Percentiles rank a stretch among this genome's conserved stretches.
These are phyloP conservation scores for Solanum pennellii DNA, from an alignment of 257 asterid genomes.

Conservation along the genomic window DNA sequence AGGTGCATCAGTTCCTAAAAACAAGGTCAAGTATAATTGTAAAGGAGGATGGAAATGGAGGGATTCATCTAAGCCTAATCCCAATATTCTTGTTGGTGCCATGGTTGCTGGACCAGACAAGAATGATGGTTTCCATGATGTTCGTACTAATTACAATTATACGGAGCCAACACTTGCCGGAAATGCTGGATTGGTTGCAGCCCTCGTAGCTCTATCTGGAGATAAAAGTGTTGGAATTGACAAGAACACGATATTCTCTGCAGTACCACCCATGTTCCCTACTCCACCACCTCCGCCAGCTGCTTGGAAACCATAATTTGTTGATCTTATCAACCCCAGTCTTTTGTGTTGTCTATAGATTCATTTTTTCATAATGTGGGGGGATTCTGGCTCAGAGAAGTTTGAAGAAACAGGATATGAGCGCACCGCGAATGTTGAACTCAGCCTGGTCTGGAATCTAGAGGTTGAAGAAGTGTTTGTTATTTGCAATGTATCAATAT, in stretches of 20 bases:
- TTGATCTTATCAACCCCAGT: not conserved
- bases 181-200: slow-evolving; percentile 92
- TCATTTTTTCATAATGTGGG: slow-evolving; percentile 10
- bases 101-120: slow-evolving; percentile 98
- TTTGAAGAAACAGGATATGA: not conserved
- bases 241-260: slow-evolving; percentile 87
- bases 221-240: slow-evolving; percentile 40
- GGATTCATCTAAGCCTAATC: slow-evolving; percentile 64
- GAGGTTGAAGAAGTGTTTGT: not conserved
- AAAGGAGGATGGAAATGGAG: slow-evolving; percentile 97
- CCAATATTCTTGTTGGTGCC: slow-evolving; percentile 71
- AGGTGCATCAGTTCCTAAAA: slow-evolving; percentile 88
- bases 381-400: not conserved
- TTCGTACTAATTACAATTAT: slow-evolving; percentile 76
- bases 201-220: slow-evolving; percentile 83
- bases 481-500: not conserved
- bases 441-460: not conserved
- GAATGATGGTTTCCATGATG: slow-evolving; percentile 72
- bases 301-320: slow-evolving; percentile 66
- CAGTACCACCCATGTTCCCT: slow-evolving; percentile 93
- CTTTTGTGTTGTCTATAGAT: not conserved
- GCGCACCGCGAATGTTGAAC: slow-evolving; percentile 1
- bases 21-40: slow-evolving; percentile 64
- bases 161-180: slow-evolving; percentile 92
- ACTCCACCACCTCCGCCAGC: slow-evolving; percentile 97